These are phyloP conservation scores for Areca catechu DNA, from an alignment of 176 grass and related monocot species.

Conservation along the genomic window DNA sequence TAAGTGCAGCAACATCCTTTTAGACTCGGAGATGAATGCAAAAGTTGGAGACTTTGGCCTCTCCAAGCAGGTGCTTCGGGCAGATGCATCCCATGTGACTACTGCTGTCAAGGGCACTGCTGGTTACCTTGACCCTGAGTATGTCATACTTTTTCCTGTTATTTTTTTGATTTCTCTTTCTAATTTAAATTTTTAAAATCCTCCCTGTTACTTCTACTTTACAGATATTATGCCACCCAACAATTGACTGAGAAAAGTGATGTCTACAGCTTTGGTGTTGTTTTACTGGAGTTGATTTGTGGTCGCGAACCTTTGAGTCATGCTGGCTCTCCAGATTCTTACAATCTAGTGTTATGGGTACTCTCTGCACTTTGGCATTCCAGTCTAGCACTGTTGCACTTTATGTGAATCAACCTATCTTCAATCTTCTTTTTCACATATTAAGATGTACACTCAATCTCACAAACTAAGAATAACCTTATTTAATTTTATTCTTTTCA, in stretches of 20 bases:
- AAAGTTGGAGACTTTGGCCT: slow-evolving; percentile 32
- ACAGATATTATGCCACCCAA: slow-evolving; percentile 30
- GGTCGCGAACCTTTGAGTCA: slow-evolving; percentile 32
- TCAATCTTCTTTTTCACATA: no score
- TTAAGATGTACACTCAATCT: no score
- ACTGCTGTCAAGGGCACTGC: slow-evolving; percentile 30
- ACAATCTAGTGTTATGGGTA: slow-evolving; percentile 40
- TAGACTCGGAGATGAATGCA: slow-evolving; percentile 29
- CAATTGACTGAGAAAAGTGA: slow-evolving; percentile 40
- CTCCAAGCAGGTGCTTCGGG: slow-evolving; percentile 29
- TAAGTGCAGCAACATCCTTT: slow-evolving; percentile 33
- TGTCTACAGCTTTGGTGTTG: slow-evolving; percentile 33
- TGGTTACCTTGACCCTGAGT: slow-evolving; percentile 40
- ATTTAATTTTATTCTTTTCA: no score
- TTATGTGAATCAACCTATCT: no score
- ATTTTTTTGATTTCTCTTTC: no score
- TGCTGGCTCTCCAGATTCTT: slow-evolving; percentile 32
- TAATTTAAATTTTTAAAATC: no score
- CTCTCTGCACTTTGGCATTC: background rate
- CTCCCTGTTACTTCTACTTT: background rate
- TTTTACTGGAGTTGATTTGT: slow-evolving; percentile 32
- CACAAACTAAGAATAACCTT: no score
- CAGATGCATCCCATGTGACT: slow-evolving; percentile 28
- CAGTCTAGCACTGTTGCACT: no score
- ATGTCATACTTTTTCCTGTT: background rate